A percentile compares a stretch with the other conserved stretches of the same genome.
Conservation (phyloP, 306 rosid genomes). For the Dryas alaskensis region DNA sequence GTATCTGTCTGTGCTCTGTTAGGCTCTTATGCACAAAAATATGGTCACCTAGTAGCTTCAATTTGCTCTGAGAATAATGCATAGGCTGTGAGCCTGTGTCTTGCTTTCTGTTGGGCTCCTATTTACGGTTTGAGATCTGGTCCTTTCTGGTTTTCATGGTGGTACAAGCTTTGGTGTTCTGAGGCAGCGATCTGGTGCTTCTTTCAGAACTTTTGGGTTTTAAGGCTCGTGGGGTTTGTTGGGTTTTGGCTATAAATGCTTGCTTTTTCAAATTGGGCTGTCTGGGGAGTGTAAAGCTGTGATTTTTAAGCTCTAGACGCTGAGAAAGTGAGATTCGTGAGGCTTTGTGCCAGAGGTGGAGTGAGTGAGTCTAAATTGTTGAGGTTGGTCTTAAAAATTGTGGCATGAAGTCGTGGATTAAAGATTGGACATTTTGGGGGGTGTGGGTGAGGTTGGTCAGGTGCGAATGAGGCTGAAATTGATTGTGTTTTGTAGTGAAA, state of each 20-base stretch:
- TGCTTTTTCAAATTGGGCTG: slow-evolving; percentile 25
- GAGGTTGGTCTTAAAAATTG: slow-evolving; percentile 22
- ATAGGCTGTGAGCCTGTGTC: slow-evolving; percentile 26
- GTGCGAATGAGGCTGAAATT: slow-evolving; percentile 68
- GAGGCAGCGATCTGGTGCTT: slow-evolving; percentile 57
- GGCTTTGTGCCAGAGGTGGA: background rate
- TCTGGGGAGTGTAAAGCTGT: slow-evolving; percentile 18
- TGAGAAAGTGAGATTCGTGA: background rate
- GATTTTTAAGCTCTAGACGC: background rate
- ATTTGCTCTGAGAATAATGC: slow-evolving; percentile 21
- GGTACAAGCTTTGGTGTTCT: slow-evolving; percentile 29
- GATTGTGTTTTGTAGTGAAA: slow-evolving; percentile 47
- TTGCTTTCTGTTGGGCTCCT: slow-evolving; percentile 23
- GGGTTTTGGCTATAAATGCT: slow-evolving; percentile 19
- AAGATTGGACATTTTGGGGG: slow-evolving; percentile 38
- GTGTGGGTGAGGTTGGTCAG: slow-evolving; percentile 39
- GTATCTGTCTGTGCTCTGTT: slow-evolving; percentile 1
- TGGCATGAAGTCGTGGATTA: slow-evolving; percentile 36
- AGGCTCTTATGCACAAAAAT: background rate
- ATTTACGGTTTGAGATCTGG: slow-evolving; percentile 53
- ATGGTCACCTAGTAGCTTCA: slow-evolving; percentile 25
- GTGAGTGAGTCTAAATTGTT: slow-evolving; percentile 7
- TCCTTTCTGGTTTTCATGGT: slow-evolving; percentile 32
- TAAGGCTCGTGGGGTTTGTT: slow-evolving; percentile 32
- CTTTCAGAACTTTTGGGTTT: slow-evolving; percentile 18